Conservation (phyloP, 371 early-diverging fungal species). For the Capniomyces stellatus region DNA sequence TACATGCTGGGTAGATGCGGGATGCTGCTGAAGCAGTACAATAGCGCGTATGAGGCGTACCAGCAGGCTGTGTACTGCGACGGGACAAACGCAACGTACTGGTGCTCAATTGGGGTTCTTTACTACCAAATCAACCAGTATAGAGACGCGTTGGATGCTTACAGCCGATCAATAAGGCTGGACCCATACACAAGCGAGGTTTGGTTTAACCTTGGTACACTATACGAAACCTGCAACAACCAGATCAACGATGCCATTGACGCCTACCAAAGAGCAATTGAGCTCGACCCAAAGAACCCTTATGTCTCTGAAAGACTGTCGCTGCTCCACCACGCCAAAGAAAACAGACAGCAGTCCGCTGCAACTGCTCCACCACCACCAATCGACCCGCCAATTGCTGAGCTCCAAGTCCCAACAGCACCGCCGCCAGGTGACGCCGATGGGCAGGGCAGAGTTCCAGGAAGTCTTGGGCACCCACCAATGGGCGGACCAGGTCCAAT, state of each 20-base stretch:
- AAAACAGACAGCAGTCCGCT: slow-evolving; percentile 9
- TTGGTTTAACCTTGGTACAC: slow-evolving; percentile 90
- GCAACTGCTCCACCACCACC: slow-evolving; percentile 15
- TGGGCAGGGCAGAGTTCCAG: slow-evolving; percentile 12
- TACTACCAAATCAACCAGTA: slow-evolving; percentile 94
- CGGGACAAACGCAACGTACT: slow-evolving; percentile 85
- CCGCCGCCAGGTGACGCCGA: slow-evolving; percentile 16
- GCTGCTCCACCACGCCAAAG: slow-evolving; percentile 14
- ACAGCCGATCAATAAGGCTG: slow-evolving; percentile 81
- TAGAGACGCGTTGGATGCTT: slow-evolving; percentile 93
- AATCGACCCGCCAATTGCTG: slow-evolving; percentile 17
- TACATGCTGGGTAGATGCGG: slow-evolving; percentile 91
- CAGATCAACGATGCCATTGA: slow-evolving; percentile 92
- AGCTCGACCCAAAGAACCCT: slow-evolving; percentile 68
- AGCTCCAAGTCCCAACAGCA: slow-evolving; percentile 6
- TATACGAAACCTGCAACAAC: slow-evolving; percentile 95
- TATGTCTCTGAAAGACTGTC: slow-evolving; percentile 51
- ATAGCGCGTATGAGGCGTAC: slow-evolving; percentile 92
- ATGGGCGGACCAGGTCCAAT: slow-evolving; percentile 3
- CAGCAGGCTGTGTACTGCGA: slow-evolving; percentile 96
- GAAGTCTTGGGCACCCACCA: slow-evolving; percentile 21
- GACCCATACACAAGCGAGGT: slow-evolving; percentile 93
- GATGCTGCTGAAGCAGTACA: slow-evolving; percentile 88
- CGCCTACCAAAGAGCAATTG: slow-evolving; percentile 85
- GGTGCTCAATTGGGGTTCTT: slow-evolving; percentile 97